phyloP scores from a whole-genome alignment of 768 basidiomycete genomes.

The Kondoa subrosea region DNA sequence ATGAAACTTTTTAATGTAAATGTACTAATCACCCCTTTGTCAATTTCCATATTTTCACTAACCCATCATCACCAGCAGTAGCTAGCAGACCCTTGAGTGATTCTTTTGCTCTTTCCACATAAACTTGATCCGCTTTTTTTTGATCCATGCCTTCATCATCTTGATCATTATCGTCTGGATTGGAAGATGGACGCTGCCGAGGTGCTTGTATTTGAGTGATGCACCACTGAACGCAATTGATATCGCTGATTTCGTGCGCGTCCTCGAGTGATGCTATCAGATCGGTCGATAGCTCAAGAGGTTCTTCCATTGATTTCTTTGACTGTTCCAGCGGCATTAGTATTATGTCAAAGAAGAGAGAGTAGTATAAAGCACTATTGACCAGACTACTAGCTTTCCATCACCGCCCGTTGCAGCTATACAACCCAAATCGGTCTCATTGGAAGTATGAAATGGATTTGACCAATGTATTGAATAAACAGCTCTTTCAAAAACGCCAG shows the following conservation, averaged over 20 bases:
- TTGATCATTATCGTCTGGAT: slow-evolving; percentile 7
- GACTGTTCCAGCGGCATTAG: slow-evolving; percentile 9
- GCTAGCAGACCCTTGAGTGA: slow-evolving; percentile 54
- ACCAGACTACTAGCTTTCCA: slow-evolving; percentile 65
- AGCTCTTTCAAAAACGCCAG: slow-evolving; percentile 48
- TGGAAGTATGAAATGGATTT: slow-evolving; percentile 32
- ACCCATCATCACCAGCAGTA: slow-evolving; percentile 72
- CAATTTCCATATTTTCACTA: slow-evolving; percentile 56
- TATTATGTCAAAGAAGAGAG: background rate
- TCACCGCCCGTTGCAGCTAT: slow-evolving; percentile 74
- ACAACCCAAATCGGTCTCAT: slow-evolving; percentile 48
- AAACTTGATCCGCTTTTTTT: background rate
- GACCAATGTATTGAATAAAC: slow-evolving; percentile 72
- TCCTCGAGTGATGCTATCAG: slow-evolving; percentile 45
- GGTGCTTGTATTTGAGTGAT: slow-evolving; percentile 30
- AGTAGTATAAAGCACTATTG: slow-evolving; percentile 35
- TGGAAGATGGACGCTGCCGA: slow-evolving; percentile 15
- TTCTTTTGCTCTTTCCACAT: slow-evolving; percentile 2
- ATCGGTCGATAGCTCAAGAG: slow-evolving; percentile 1
- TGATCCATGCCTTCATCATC: slow-evolving; percentile 6
- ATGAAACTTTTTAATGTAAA: no score
- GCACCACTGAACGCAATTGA: slow-evolving; percentile 76
- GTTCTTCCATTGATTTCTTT: slow-evolving; percentile 7
- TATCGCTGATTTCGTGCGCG: slow-evolving; percentile 68
- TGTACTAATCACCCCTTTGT: background rate